Conservation (phyloP, 192 early-diverging fungal species). For the Haplosporangium gracile region DNA sequence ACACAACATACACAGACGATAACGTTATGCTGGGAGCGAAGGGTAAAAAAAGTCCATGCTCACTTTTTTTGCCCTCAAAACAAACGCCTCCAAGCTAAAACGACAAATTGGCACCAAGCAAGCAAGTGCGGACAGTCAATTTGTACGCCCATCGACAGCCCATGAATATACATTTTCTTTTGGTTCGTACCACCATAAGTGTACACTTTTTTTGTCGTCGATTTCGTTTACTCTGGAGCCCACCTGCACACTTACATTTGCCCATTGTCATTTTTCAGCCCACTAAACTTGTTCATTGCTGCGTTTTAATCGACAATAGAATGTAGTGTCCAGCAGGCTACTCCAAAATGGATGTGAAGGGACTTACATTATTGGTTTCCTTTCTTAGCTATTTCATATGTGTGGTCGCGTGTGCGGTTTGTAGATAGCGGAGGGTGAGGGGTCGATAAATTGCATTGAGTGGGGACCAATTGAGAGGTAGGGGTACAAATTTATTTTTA, state of each 20-base stretch:
- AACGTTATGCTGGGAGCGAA: neutral
- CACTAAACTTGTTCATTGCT: neutral
- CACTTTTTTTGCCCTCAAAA: neutral
- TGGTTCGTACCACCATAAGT: neutral
- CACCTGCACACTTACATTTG: neutral
- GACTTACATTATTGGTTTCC: neutral
- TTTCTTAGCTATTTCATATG: neutral
- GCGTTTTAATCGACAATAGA: neutral
- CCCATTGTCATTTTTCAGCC: neutral
- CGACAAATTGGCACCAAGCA: neutral
- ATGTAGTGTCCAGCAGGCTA: neutral
- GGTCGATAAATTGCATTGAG: neutral
- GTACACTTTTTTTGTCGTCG: neutral
- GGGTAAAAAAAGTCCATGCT: slow-evolving; percentile 5
- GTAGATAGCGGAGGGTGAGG: no score
- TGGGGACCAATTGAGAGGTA: neutral
- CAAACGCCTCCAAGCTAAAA: neutral
- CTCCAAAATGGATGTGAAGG: neutral
- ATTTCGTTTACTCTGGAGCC: neutral
- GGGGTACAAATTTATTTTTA: no score
- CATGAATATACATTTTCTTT: neutral
- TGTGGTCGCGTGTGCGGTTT: neutral
- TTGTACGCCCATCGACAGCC: neutral
- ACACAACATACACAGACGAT: neutral
- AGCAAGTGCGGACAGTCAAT: neutral